Conservation (phyloP, 2,329 filamentous ascomycete genomes). For the Trichoderma arundinaceum region DNA sequence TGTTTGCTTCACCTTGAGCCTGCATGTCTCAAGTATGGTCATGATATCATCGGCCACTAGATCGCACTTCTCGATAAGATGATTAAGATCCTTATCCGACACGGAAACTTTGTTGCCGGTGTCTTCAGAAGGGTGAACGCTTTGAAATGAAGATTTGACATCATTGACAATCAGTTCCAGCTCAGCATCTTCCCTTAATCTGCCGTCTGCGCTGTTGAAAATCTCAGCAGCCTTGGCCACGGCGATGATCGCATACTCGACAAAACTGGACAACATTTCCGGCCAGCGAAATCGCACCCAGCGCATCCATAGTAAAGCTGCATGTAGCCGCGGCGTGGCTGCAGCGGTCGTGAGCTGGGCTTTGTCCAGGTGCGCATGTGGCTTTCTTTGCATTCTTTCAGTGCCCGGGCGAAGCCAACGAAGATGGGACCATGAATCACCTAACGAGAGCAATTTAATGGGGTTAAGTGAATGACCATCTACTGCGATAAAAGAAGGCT, state of each 20-base stretch:
- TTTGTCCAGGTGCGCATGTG: background rate
- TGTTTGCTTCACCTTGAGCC: background rate
- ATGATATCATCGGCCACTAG: background rate
- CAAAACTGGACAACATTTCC: slow-evolving; percentile 16
- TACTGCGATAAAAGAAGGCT: background rate
- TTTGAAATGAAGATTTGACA: background rate
- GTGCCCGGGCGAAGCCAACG: background rate
- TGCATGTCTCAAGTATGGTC: background rate
- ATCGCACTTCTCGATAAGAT: background rate
- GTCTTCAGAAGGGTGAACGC: background rate
- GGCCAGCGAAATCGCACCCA: slow-evolving; percentile 10
- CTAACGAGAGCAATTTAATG: background rate
- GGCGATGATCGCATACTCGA: slow-evolving; percentile 13
- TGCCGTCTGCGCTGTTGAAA: background rate
- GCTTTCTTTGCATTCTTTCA: background rate
- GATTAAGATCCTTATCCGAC: background rate
- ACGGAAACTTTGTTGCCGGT: background rate
- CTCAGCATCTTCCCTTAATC: background rate
- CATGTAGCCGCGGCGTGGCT: background rate
- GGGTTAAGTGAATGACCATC: background rate
- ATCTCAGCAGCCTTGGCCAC: slow-evolving; percentile 11
- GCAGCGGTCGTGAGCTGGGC: background rate
- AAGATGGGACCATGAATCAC: background rate
- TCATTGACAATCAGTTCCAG: background rate
- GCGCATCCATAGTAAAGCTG: slow-evolving; percentile 2